A percentile compares a stretch with the other conserved stretches of the same genome.
Evolutionary conservation across 805 yeast species (phyloP).

Genomic region (Kuraishia hungarica): DNA sequence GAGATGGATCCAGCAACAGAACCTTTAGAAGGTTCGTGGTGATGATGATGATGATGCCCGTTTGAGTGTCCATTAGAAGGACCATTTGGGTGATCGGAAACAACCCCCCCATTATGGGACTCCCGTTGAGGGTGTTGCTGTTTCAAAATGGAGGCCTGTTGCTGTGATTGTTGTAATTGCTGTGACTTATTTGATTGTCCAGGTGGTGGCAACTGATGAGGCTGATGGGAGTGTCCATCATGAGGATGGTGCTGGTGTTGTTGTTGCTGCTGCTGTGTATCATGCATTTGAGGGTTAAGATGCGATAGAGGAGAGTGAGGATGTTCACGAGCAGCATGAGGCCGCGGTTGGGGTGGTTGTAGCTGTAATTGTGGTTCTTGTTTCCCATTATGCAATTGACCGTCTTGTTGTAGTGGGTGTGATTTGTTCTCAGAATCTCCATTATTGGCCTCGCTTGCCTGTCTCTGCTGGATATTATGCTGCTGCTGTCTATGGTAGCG

Average conservation of each 20-base stretch:
- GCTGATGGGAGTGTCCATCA: neutral
- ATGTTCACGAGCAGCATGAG: neutral
- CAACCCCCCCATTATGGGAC: neutral
- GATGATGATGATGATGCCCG: neutral
- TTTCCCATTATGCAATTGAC: too few relatives aligned
- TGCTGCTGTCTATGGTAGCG: conserved; percentile 2
- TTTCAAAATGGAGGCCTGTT: too few relatives aligned
- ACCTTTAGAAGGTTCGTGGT: neutral
- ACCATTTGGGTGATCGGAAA: too few relatives aligned
- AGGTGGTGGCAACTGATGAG: neutral
- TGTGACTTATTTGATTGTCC: neutral
- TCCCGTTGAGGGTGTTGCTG: too few relatives aligned
- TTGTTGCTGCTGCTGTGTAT: neutral
- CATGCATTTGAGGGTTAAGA: neutral
- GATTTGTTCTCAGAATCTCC: neutral
- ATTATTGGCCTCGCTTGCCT: neutral
- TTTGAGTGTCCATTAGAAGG: neutral
- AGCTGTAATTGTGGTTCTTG: neutral
- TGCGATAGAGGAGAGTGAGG: neutral
- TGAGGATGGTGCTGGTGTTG: neutral
- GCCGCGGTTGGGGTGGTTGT: neutral
- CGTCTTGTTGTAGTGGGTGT: too few relatives aligned
- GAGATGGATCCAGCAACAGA: neutral
- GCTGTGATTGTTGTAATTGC: too few relatives aligned
- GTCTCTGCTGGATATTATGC: conserved; percentile 1